Evolutionary conservation across 352 stramenopile species (phyloP), one percentile per base, ranked within the genome.

Genomic region (Pythium volutum): DNA sequence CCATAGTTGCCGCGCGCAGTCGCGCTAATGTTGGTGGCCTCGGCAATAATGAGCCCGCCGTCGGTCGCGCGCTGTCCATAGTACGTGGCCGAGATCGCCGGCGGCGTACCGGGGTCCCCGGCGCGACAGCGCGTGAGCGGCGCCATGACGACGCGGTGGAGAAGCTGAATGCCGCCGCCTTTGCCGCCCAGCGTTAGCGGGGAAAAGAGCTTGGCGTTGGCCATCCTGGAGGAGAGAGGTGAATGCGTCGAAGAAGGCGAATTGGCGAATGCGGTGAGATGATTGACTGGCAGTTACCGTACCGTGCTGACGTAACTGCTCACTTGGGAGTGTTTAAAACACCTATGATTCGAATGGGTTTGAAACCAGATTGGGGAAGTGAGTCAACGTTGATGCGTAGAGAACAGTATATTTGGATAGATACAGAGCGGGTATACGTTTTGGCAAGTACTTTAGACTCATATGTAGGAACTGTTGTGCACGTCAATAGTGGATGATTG

Each of bases 141-240:
- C 11, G 67, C 65, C 48, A 82, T 52, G 15, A 80, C 67, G 34
- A 84, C 55, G 39, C 73, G 70, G 62, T 84, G 69, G 49, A 69
- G 63, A 22, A 59, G 52, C 38, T 23, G 18, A 14, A 59, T 25
- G 36, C 33, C 52, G 4, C 29, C 16, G 16, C 39, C 27, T 23
- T 62, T 59, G 47, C 68, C 51, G 50, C 61, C 71, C 34, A 59
- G 39, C 25, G 15, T 39, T 11, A 50, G 27, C 12, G 58, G 51
- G 25, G 67, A 61, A 54, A 76, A 72, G 42, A 76, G 58, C 48
- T 58, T 58, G 49, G 27, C 38, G 39, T 33, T 48, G 59, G 39
- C 41, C 42, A 55, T 65, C 46, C 42, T 38, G 34, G 23, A 4
- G 31, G 11, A 3, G n/a, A 27, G 26, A 11, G 26, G 26, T 54